Evolutionary conservation across 1,284 basidiomycete species (phyloP).

Genomic region (Ceratorhiza oryzae-sativae): DNA sequence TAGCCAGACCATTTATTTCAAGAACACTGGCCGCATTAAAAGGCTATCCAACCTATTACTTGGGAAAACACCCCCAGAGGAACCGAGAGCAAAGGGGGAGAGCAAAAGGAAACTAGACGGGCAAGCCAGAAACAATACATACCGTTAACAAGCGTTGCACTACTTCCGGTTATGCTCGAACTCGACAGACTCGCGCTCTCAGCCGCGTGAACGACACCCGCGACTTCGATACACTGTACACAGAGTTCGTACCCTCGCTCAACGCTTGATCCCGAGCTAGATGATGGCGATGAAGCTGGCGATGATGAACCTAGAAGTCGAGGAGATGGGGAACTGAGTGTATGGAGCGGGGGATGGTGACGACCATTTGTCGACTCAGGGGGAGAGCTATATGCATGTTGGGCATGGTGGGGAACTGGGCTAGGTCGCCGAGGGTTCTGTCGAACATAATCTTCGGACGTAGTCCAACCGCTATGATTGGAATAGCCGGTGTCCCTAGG

Average conservation of each 20-base stretch:
- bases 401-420: constrained; percentile 40
- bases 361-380: background rate
- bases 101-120: background rate
- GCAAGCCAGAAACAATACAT: background rate
- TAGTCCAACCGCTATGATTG: constrained; percentile 6
- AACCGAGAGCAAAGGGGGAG: no score
- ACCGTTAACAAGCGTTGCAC: constrained; percentile 28
- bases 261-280: constrained; percentile 51
- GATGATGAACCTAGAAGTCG: constrained; percentile 42
- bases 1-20: no score
- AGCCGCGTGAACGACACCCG: constrained; percentile 78
- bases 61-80: no score
- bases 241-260: constrained; percentile 81
- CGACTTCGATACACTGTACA: constrained; percentile 73
- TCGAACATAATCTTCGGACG: constrained; percentile 20
- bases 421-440: background rate
- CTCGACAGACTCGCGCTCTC: constrained; percentile 48
- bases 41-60: no score
- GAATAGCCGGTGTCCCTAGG: background rate
- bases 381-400: constrained; percentile 17
- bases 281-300: constrained; percentile 46
- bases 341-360: constrained; percentile 4
- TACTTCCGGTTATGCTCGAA: constrained; percentile 13
- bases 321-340: constrained; percentile 29
- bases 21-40: no score